Evolutionary conservation across 441 rosid species (phyloP).

Genomic region (Aquilaria agallochum): DNA sequence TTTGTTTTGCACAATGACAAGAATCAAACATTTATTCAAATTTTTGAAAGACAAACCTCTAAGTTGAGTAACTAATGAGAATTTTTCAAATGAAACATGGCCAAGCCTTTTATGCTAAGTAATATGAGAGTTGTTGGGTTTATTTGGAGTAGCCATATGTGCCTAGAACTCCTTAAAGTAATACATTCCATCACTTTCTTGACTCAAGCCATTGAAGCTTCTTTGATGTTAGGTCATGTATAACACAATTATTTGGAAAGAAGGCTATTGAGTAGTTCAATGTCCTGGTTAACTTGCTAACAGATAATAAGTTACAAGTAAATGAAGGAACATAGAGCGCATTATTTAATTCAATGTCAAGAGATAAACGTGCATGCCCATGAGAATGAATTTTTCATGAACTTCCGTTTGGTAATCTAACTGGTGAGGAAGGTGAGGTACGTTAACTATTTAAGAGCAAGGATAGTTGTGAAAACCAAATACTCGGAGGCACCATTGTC

Average conservation of each 20-base stretch:
- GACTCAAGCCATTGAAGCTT: too few relatives aligned
- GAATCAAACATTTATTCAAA: too few relatives aligned
- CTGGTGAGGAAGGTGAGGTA: too few relatives aligned
- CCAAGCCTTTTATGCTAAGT: too few relatives aligned
- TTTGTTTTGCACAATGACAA: background rate
- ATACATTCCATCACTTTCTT: too few relatives aligned
- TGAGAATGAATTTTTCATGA: background rate
- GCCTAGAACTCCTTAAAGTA: too few relatives aligned
- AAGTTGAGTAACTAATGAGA: background rate
- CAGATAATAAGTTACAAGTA: background rate
- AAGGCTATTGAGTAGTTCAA: background rate
- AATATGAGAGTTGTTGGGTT: background rate
- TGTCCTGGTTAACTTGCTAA: background rate
- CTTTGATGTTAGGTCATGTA: too few relatives aligned
- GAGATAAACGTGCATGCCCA: background rate
- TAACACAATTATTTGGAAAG: background rate
- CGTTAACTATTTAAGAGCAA: too few relatives aligned
- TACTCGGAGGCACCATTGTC: too few relatives aligned
- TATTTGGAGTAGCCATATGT: background rate
- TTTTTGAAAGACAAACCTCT: too few relatives aligned
- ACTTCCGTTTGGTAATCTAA: background rate
- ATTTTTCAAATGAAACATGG: background rate
- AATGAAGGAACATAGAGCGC: too few relatives aligned
- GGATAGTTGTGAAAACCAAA: too few relatives aligned
- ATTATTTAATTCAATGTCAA: background rate